Evolutionary conservation across 495 filamentous ascomycete species (phyloP).

Genomic region (Talaromyces thailandensis): DNA sequence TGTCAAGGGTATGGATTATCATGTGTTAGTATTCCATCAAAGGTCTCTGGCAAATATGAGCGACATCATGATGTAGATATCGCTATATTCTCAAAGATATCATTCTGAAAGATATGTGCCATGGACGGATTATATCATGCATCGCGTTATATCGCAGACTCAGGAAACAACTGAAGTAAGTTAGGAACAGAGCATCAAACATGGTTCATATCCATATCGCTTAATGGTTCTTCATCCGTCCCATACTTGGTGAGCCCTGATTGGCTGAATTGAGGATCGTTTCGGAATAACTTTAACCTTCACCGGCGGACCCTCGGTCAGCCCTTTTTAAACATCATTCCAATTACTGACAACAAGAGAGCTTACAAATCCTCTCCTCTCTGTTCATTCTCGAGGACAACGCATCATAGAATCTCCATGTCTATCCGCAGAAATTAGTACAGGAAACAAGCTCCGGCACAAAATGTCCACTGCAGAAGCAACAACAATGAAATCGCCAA

Average conservation of each 20-base stretch:
- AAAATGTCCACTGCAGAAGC: constrained; percentile 6
- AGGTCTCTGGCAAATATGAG: too few species aligned
- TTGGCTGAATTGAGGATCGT: not conserved
- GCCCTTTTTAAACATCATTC: not conserved
- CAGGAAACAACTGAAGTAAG: too few species aligned
- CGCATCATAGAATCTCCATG: not conserved
- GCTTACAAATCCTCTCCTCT: not conserved
- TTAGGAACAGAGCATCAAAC: too few species aligned
- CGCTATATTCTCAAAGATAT: too few species aligned
- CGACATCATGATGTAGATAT: too few species aligned
- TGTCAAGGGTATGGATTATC: too few species aligned
- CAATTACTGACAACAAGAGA: not conserved
- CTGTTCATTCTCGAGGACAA: not conserved
- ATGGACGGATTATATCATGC: too few species aligned
- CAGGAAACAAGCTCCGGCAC: not conserved
- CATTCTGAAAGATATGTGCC: too few species aligned
- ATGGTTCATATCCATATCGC: too few species aligned
- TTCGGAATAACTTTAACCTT: not conserved
- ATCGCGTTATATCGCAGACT: too few species aligned
- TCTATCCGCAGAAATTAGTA: not conserved
- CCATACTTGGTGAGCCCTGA: not conserved
- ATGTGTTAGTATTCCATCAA: too few species aligned
- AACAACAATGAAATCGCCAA: not conserved
- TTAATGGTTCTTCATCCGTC: too few species aligned
- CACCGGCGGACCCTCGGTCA: not conserved